Base-by-base conservation (phyloP, 176 grass and related monocot genomes). In the Aegilops bicornis region DNA sequence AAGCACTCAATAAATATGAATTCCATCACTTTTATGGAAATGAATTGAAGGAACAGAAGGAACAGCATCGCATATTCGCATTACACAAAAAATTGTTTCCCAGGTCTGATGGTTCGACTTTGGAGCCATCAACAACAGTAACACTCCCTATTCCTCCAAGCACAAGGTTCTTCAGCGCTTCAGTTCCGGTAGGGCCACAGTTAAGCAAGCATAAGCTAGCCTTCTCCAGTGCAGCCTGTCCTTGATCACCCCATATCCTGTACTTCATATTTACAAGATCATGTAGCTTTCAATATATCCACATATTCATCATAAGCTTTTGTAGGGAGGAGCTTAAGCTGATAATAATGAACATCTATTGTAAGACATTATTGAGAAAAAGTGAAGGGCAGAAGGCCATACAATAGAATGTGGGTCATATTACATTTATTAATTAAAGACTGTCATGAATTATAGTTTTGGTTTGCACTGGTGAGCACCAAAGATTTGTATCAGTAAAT, bases 11-110 rank as follows among this genome's bases (percentile, higher is more conserved):
- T 69, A 84, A 80, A 80, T 65, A 79, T 32, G 11, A 84, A n/a
- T 77, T 77, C 43, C 69, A 23, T 87, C 22, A 64, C 37, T 47
- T 87, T 52, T 1, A 4, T 6, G 50, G 13, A 75, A 64, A 56
- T 14, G 17, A 13, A 35, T 78, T 7, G 2, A 82, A 87, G 52
- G 13, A 58, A 85, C 25, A 87, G 15, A n/a, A 74, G 23, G 2
- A 67, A 37, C 24, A 8, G 5, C 31, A 25, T 4, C 73, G 37
- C 43, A 45, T 45, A 45, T 45, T 45, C 12, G 11, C 13, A 35
- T 83, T 92, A 98, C 96, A 73, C 61, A 98, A 68, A 81, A 98
- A 98, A n/a, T 98, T 96, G 70, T 98, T 96, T 71, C 96, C 96
- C 22, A 98, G 85, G 85, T 98, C 93, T 62, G 77, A 76, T 25